Percentiles rank a stretch among this genome's conserved stretches.
Conservation (phyloP, 768 basidiomycete genomes). For the Tulasnella sp. region DNA sequence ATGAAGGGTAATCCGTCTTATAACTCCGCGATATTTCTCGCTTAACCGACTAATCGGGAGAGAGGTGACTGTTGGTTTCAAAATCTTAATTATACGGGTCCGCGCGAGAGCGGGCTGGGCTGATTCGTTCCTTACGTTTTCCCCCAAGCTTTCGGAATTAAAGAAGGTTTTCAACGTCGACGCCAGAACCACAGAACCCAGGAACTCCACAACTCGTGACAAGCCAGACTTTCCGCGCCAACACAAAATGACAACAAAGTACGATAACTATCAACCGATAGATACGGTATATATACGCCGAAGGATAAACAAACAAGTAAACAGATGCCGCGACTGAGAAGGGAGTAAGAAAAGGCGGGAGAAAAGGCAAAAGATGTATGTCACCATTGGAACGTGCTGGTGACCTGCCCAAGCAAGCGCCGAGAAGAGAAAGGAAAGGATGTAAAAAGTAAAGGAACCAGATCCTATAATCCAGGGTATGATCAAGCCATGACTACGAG, state of each 20-base stretch:
- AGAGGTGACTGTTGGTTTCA: too few species aligned
- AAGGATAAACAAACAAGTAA: neutral
- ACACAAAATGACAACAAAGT: neutral
- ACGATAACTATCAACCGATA: neutral
- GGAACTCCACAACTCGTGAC: too few species aligned
- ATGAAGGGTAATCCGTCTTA: too few species aligned
- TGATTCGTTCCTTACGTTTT: too few species aligned
- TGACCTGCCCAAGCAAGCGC: neutral
- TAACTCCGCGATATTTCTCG: too few species aligned
- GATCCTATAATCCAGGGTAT: neutral
- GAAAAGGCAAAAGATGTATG: neutral
- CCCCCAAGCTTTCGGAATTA: too few species aligned
- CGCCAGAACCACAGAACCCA: too few species aligned
- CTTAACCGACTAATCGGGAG: too few species aligned
- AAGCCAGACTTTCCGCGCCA: neutral
- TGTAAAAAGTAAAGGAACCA: neutral
- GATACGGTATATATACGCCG: neutral
- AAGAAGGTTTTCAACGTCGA: too few species aligned
- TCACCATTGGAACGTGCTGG: neutral
- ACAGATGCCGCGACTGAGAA: neutral
- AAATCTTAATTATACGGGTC: too few species aligned
- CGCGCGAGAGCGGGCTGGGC: too few species aligned
- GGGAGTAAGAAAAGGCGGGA: neutral
- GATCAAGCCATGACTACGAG: neutral
- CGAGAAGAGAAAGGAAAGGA: neutral